Percentiles rank a stretch among this genome's conserved stretches.
Conservation (phyloP, 805 yeast genomes). For the Ogataea ramenticola region DNA sequence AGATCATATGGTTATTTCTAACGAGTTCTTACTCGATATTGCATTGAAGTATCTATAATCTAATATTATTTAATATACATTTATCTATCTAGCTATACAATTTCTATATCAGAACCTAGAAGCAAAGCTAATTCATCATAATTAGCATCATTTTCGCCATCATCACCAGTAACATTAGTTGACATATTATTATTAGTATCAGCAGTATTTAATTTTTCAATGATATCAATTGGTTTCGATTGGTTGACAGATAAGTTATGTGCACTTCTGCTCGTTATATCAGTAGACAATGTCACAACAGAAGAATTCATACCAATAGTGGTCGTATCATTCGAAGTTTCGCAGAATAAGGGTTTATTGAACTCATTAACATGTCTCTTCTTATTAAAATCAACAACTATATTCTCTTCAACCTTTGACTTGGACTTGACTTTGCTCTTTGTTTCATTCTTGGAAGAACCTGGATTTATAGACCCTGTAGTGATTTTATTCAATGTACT, state of each 20-base stretch:
- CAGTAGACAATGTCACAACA: background rate
- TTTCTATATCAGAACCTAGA: slow-evolving; percentile 20
- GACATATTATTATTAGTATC: too few relatives aligned
- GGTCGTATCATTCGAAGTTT: too few relatives aligned
- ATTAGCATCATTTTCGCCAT: background rate
- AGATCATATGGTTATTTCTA: slow-evolving; percentile 59
- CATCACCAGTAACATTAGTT: too few relatives aligned
- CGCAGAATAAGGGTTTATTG: too few relatives aligned
- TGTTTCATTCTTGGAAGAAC: background rate
- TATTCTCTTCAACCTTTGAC: too few relatives aligned
- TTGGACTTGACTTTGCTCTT: too few relatives aligned
- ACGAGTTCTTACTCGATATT: slow-evolving; percentile 37
- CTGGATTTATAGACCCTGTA: background rate
- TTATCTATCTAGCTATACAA: slow-evolving; percentile 8
- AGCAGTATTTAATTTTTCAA: too few relatives aligned
- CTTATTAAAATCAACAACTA: background rate
- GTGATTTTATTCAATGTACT: background rate
- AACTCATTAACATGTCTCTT: background rate
- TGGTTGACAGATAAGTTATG: too few relatives aligned
- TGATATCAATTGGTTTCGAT: too few relatives aligned
- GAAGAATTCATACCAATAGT: background rate
- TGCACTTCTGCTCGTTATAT: too few relatives aligned
- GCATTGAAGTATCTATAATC: slow-evolving; percentile 37
- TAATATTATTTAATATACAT: background rate
- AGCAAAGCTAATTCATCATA: slow-evolving; percentile 11